Conservation (phyloP, 306 rosid species). For the Medicago arabica region DNA sequence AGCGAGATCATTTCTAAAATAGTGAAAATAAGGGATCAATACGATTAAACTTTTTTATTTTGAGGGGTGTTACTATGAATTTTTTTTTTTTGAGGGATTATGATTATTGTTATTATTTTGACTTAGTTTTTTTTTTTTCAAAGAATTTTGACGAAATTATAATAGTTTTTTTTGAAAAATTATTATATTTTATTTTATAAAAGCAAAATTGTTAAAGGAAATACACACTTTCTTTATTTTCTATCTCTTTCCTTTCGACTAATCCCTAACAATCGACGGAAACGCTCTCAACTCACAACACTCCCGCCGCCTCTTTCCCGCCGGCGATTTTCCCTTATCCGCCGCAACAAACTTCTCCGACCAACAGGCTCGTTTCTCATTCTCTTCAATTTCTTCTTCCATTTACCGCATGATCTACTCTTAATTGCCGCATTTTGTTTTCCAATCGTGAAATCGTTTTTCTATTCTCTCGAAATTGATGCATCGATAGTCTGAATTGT, state of each 20-base stretch:
- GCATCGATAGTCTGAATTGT: conserved; percentile 29
- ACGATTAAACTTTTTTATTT: no score
- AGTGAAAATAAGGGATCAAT: no score
- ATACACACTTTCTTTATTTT: background rate
- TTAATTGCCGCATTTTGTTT: conserved; percentile 37
- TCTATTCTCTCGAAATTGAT: conserved; percentile 15
- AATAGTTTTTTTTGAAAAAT: no score
- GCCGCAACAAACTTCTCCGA: conserved; percentile 17
- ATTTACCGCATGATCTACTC: conserved; percentile 38
- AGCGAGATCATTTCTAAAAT: no score
- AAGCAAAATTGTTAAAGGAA: conserved; percentile 1
- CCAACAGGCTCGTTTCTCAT: conserved; percentile 41
- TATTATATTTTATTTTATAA: no score
- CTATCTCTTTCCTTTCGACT: conserved; percentile 38
- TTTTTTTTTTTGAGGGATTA: no score
- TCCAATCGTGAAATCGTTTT: background rate
- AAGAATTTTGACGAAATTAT: background rate
- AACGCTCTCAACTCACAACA: conserved; percentile 38
- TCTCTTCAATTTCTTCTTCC: background rate
- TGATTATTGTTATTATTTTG: no score
- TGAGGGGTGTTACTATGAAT: no score
- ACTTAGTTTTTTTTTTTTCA: background rate
- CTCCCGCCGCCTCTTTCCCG: conserved; percentile 49
- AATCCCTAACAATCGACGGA: conserved; percentile 58
- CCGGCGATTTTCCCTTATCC: conserved; percentile 40